A percentile compares a stretch with the other conserved stretches of the same genome.
phyloP scores from a whole-genome alignment of 1,284 basidiomycete genomes.

The Coriolopsis trogii region DNA sequence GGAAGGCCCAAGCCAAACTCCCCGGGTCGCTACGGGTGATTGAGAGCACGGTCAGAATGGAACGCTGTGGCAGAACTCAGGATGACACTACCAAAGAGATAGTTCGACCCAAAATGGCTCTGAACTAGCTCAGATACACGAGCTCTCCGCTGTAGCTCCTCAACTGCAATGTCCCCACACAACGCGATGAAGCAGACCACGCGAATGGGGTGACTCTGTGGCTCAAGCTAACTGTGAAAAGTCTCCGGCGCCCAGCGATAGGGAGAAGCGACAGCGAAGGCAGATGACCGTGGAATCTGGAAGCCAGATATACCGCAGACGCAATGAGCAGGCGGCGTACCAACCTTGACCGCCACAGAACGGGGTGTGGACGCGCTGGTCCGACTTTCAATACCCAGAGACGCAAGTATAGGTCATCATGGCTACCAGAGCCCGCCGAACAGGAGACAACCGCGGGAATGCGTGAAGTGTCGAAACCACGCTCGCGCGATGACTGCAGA shows the following conservation, averaged over 20 bases:
- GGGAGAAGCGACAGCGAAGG: slow-evolving; percentile 12
- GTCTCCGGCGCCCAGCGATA: slow-evolving; percentile 17
- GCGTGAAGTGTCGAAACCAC: slow-evolving; percentile 5
- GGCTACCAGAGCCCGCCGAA: slow-evolving; percentile 6
- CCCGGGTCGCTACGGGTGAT: too few relatives aligned
- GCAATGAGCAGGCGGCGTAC: slow-evolving; percentile 4
- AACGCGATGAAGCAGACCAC: background rate
- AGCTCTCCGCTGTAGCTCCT: background rate
- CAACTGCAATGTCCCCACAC: background rate
- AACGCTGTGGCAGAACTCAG: too few relatives aligned
- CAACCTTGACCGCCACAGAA: slow-evolving; percentile 2
- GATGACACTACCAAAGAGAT: too few relatives aligned
- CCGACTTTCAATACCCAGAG: slow-evolving; percentile 4
- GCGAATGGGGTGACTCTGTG: background rate
- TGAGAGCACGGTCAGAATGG: too few relatives aligned
- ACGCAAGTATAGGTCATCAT: background rate
- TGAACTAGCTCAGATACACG: too few relatives aligned
- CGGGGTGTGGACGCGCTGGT: slow-evolving; percentile 16
- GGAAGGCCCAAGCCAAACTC: slow-evolving; percentile 6
- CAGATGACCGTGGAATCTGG: slow-evolving; percentile 1
- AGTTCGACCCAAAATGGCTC: too few relatives aligned
- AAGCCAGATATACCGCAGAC: too few relatives aligned
- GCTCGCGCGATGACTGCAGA: slow-evolving; percentile 8
- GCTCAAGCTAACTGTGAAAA: slow-evolving; percentile 1
- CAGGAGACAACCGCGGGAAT: slow-evolving; percentile 11